Evolutionary conservation across 2,329 filamentous ascomycete species (phyloP), one percentile per base, ranked within the genome.

Genomic region (Sarocladium oryzae): DNA sequence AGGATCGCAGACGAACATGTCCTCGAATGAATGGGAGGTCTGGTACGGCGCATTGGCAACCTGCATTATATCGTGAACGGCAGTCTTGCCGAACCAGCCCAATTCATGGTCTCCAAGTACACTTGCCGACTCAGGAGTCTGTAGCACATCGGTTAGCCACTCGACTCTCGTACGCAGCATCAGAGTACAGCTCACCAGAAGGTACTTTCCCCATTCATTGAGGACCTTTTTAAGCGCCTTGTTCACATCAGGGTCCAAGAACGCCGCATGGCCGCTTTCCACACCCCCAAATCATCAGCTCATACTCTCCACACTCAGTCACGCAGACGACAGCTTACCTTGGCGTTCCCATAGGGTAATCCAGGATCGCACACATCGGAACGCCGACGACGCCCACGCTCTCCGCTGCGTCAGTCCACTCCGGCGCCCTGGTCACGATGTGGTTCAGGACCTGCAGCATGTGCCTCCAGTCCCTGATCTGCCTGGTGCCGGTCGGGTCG

Each of bases 371-470:
- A 54, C 68, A 69, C 66, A 79, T 71, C 2, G 76, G 76, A n/a
- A 79, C 75, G 0, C 75, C 76, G 0, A 79, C 76, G 64, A 78
- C 72, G 16, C 75, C 75, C 13, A 72, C 74, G 13, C 68, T 69
- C 57, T 74, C 71, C 0, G 74, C 77, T 3, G 73, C 71, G 52
- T 78, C 71, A 0, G 71, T 77, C 76, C 75, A 78, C 56, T 75
- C 70, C 1, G 77, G 77, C 3, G 76, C 76, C 13, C 66, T 64
- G 18, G 66, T 68, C 45, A 80, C 71, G 52, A 78, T 69, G 56
- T 85, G 77, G 60, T 88, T 86, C 49, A 89, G 70, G 8, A 87
- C 72, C 20, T 71, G 68, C 18, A 89, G 72, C 79, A 89, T 82
- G 57, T 88, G 81, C 5, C 75, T 52, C 57, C 85, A 86, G 66